Evolutionary conservation across 2,329 filamentous ascomycete genomes (phyloP).

Genomic region (Metarhizium anisopliae): DNA sequence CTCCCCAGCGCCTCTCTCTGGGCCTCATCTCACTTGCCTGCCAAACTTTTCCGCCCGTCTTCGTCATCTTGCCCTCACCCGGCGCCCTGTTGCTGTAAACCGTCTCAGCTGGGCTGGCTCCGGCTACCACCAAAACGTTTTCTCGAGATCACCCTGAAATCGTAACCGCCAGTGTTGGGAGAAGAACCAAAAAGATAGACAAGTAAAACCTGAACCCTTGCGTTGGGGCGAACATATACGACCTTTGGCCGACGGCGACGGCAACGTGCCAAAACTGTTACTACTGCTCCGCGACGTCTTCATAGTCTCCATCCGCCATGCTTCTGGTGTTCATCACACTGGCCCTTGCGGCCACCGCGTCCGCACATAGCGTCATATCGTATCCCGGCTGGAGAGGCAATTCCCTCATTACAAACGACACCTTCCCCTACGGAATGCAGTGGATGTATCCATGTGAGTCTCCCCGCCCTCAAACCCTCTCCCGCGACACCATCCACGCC

Average conservation of each 20-base stretch:
- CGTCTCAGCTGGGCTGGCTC: slow-evolving; percentile 2
- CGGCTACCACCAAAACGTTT: not conserved
- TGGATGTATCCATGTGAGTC: slow-evolving; percentile 91
- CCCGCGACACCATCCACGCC: too few species aligned
- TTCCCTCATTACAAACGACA: slow-evolving; percentile 70
- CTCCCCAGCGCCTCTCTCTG: not conserved
- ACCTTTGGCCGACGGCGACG: too few species aligned
- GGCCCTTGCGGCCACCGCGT: slow-evolving; percentile 38
- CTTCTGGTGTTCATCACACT: slow-evolving; percentile 22
- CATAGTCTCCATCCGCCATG: not conserved
- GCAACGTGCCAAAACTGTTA: too few species aligned
- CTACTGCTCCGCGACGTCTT: too few species aligned
- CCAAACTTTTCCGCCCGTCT: not conserved
- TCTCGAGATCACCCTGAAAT: too few species aligned
- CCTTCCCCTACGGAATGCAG: slow-evolving; percentile 84
- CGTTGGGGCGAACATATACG: too few species aligned
- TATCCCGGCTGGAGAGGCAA: slow-evolving; percentile 85
- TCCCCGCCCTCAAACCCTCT: too few species aligned
- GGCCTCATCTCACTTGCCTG: not conserved
- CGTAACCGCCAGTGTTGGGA: too few species aligned
- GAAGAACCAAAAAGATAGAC: too few species aligned
- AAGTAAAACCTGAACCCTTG: too few species aligned
- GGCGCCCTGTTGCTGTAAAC: too few species aligned
- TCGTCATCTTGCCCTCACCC: not conserved
- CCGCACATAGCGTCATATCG: slow-evolving; percentile 73